Evolutionary conservation across 805 yeast genomes (phyloP), one percentile per base, ranked within the genome.

Genomic region (Yamadazyma akitaensis): DNA sequence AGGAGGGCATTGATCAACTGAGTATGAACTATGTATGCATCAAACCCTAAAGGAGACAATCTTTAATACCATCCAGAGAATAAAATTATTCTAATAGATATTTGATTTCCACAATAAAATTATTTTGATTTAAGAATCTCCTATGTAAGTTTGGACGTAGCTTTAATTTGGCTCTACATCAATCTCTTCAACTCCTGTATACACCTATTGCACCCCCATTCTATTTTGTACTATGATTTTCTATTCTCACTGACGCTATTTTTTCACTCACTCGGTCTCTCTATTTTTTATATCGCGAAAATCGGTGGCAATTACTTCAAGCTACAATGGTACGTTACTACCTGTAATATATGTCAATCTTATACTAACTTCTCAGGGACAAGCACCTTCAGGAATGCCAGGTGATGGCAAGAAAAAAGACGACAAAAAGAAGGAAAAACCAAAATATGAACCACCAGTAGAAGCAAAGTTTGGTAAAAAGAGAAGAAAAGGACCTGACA

Each of bases 371-470:
- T 14, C 21, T 5, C 31, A 48, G 82, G 82, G 83, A 58, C 82
- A 78, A 72, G 76, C 73, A 44, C 76, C 81, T 46, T 75, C 81
- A 21, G 79, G 79, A 49, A 67, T 77, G 75, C 73, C 74, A 55
- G 81, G 80, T 53, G 79, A 77, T 61, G 43, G 45, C 43, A 66
- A 64, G 56, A 73, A 73, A 64, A 81, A 81, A 65, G 82, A 80
- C 57, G 82, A 78, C 53, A 71, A 64, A 64, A 84, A 84, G 71
- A 82, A 84, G 55, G 88, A 87, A 59, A 91, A 92, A 70, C 98
- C 97, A 61, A 92, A 91, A 75, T 94, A 92, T 68, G 99, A 94
- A 69, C 98, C 99, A 31, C 99, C 99, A 13, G 97, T 92, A 51
- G 95, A 92, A 68, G 85, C 96, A 6, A 83, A 91, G 55, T 86